phyloP scores from a whole-genome alignment of 2,329 filamentous ascomycete genomes.

The Trichophyton mentagrophytes region DNA sequence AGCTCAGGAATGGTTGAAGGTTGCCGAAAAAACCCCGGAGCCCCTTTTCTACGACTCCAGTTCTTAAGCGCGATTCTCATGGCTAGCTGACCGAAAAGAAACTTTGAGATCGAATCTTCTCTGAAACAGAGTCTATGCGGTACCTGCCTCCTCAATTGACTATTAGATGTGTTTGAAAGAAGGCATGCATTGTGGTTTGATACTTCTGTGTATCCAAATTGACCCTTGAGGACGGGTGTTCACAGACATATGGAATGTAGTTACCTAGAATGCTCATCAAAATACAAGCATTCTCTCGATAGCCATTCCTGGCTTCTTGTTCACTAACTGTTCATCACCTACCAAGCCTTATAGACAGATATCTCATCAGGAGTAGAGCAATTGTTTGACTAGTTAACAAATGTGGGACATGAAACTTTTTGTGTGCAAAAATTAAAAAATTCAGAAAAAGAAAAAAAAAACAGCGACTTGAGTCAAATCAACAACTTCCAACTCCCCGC shows the following conservation, averaged over 20 bases:
- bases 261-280: too few species aligned
- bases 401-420: background rate
- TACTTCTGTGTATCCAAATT: too few species aligned
- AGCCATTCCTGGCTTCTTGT: too few species aligned
- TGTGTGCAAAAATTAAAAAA: slow-evolving; percentile 1
- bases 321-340: background rate
- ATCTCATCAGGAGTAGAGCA: background rate
- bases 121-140: too few species aligned
- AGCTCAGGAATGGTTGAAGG: slow-evolving; percentile 20
- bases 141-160: too few species aligned
- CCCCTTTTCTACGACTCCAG: background rate
- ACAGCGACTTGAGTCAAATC: background rate
- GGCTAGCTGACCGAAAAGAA: background rate
- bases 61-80: background rate
- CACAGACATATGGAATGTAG: too few species aligned
- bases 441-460: too few species aligned
- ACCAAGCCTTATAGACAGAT: background rate
- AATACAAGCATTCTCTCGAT: too few species aligned
- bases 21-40: slow-evolving; percentile 1
- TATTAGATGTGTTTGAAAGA: too few species aligned
- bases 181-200: too few species aligned
- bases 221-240: too few species aligned
- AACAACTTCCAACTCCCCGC: background rate
- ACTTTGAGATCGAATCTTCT: background rate
- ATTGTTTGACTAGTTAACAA: background rate